phyloP scores from a whole-genome alignment of 2,329 filamentous ascomycete genomes.

The Ceratocystis lukuohia region DNA sequence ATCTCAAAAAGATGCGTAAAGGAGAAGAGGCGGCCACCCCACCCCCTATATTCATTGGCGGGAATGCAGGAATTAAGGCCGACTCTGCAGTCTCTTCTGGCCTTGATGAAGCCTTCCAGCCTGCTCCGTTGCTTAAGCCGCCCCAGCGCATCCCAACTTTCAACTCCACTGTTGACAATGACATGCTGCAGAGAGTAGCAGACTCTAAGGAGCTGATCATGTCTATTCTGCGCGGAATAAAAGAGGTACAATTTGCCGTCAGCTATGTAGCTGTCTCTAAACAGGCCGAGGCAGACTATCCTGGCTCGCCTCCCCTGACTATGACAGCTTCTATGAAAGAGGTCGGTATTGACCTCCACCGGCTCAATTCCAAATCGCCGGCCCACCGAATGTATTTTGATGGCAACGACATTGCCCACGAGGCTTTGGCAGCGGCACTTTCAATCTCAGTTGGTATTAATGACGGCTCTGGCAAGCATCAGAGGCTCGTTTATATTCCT shows the following conservation, averaged over 20 bases:
- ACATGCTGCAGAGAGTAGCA: slow-evolving; percentile 68
- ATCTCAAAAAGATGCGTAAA: slow-evolving; percentile 47
- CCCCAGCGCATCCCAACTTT: slow-evolving; percentile 14
- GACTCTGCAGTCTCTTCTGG: background rate
- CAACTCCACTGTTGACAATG: slow-evolving; percentile 23
- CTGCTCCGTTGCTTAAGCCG: slow-evolving; percentile 14
- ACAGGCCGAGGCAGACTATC: slow-evolving; percentile 54
- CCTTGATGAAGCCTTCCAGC: slow-evolving; percentile 28
- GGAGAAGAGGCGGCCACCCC: background rate
- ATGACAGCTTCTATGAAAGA: slow-evolving; percentile 73
- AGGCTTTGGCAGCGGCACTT: slow-evolving; percentile 80
- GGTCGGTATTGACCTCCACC: slow-evolving; percentile 80
- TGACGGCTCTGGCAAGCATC: slow-evolving; percentile 72
- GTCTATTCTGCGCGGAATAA: slow-evolving; percentile 80
- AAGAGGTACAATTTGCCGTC: slow-evolving; percentile 90
- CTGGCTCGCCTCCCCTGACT: slow-evolving; percentile 64
- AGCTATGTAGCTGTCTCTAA: slow-evolving; percentile 82
- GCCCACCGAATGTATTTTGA: slow-evolving; percentile 98
- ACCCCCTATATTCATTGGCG: background rate
- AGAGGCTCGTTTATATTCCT: slow-evolving; percentile 81
- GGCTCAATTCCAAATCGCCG: slow-evolving; percentile 81
- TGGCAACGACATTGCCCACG: slow-evolving; percentile 80
- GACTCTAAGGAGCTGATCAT: slow-evolving; percentile 87
- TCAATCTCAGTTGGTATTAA: slow-evolving; percentile 87
- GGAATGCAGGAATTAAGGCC: background rate